phyloP scores from a whole-genome alignment of 1,284 basidiomycete genomes.

The Wallemia hederae region DNA sequence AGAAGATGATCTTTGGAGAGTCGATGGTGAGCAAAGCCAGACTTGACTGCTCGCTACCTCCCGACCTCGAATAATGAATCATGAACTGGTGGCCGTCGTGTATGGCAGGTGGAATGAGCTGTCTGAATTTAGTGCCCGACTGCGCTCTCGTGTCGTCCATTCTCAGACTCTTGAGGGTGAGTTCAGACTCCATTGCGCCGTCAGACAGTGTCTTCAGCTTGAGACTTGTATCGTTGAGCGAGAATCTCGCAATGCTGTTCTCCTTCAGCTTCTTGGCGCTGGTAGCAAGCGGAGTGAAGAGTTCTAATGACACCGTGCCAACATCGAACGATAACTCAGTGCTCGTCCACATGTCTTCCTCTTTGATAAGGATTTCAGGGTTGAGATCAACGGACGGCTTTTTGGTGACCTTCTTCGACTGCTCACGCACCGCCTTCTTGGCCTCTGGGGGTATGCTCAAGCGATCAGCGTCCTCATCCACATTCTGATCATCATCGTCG shows the following conservation, averaged over 20 bases:
- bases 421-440: no score
- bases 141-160: slow-evolving; percentile 66
- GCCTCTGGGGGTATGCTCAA: neutral
- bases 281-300: slow-evolving; percentile 47
- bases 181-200: slow-evolving; percentile 55
- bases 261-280: slow-evolving; percentile 33
- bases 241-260: slow-evolving; percentile 59
- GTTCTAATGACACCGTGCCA: slow-evolving; percentile 50
- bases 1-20: slow-evolving; percentile 75
- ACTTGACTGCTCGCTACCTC: slow-evolving; percentile 23
- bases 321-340: slow-evolving; percentile 52
- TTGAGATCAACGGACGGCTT: slow-evolving; percentile 21
- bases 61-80: slow-evolving; percentile 57
- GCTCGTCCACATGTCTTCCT: slow-evolving; percentile 24
- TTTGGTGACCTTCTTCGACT: neutral
- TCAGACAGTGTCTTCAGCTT: slow-evolving; percentile 60
- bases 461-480: slow-evolving; percentile 7
- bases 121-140: slow-evolving; percentile 49
- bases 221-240: slow-evolving; percentile 47
- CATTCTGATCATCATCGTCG: slow-evolving; percentile 15
- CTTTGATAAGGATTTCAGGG: slow-evolving; percentile 23
- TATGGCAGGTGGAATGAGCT: slow-evolving; percentile 73
- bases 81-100: slow-evolving; percentile 79
- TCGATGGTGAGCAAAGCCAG: slow-evolving; percentile 67
- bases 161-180: slow-evolving; percentile 65